phyloP scores from a whole-genome alignment of 2,329 filamentous ascomycete genomes.

The Taxawa tesnikishii region DNA sequence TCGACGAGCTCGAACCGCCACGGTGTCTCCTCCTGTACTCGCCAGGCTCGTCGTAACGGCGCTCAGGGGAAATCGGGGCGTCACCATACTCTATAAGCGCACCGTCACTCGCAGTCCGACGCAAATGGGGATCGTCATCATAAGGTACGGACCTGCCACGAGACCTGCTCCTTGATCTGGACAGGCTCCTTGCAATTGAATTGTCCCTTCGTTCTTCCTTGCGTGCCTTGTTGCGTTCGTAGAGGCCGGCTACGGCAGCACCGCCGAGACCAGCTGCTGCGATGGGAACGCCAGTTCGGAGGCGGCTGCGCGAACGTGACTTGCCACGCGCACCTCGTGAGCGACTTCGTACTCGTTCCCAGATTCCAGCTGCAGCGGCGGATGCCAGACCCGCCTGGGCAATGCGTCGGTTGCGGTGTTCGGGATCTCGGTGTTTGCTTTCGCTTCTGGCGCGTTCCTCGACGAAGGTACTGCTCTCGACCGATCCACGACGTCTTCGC shows the following conservation, averaged over 20 bases:
- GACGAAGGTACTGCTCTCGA: slow-evolving; percentile 15
- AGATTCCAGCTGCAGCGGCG: slow-evolving; percentile 49
- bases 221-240: slow-evolving; percentile 50
- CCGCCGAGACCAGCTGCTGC: slow-evolving; percentile 48
- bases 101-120: slow-evolving; percentile 32
- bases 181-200: slow-evolving; percentile 10
- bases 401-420: slow-evolving; percentile 45
- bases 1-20: slow-evolving; percentile 29
- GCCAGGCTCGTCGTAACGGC: slow-evolving; percentile 26
- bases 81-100: slow-evolving; percentile 53
- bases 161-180: slow-evolving; percentile 17
- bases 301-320: slow-evolving; percentile 33
- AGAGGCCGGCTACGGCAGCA: slow-evolving; percentile 48
- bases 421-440: slow-evolving; percentile 28
- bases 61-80: slow-evolving; percentile 47
- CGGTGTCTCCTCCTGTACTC: slow-evolving; percentile 30
- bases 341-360: slow-evolving; percentile 44
- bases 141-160: slow-evolving; percentile 31
- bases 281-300: slow-evolving; percentile 46
- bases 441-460: slow-evolving; percentile 20
- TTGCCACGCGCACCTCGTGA: slow-evolving; percentile 40
- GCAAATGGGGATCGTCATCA: slow-evolving; percentile 23
- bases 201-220: slow-evolving; percentile 39
- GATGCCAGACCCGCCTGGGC: slow-evolving; percentile 50
- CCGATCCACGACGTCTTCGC: slow-evolving; percentile 28